A percentile compares a stretch with the other conserved stretches of the same genome.
Conservation (phyloP, 768 basidiomycete genomes). For the Boletus tylopilopsis region DNA sequence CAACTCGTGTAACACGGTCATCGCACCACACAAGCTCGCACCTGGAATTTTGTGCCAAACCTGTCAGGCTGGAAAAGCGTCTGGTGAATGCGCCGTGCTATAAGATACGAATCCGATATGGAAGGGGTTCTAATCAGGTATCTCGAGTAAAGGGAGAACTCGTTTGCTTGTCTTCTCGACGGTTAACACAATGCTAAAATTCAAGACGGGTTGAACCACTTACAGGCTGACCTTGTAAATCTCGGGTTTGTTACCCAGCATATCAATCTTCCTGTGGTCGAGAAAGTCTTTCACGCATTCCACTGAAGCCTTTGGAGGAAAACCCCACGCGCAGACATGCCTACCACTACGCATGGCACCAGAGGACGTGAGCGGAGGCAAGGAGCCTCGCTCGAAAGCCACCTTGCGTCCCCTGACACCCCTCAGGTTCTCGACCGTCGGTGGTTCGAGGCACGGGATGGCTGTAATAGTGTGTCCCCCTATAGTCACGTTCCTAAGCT, state of each 20-base stretch:
- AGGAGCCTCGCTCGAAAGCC: slow-evolving; percentile 33
- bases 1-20: slow-evolving; percentile 26
- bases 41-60: slow-evolving; percentile 37
- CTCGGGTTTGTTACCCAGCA: slow-evolving; percentile 38
- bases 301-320: slow-evolving; percentile 47
- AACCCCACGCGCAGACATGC: slow-evolving; percentile 57
- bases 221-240: slow-evolving; percentile 51
- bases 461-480: slow-evolving; percentile 43
- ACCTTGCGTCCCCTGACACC: slow-evolving; percentile 40
- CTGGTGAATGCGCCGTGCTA: slow-evolving; percentile 63
- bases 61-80: slow-evolving; percentile 40
- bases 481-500: slow-evolving; percentile 42
- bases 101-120: slow-evolving; percentile 62
- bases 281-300: slow-evolving; percentile 39
- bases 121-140: slow-evolving; percentile 54
- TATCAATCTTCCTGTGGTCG: slow-evolving; percentile 42
- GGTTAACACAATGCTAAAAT: slow-evolving; percentile 3
- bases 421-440: slow-evolving; percentile 29
- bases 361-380: slow-evolving; percentile 43
- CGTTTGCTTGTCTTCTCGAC: slow-evolving; percentile 30
- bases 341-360: slow-evolving; percentile 51
- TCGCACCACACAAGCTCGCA: slow-evolving; percentile 50
- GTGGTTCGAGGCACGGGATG: slow-evolving; percentile 23
- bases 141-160: slow-evolving; percentile 47
- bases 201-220: slow-evolving; percentile 21